Evolutionary conservation across 2,329 filamentous ascomycete species (phyloP).

Genomic region (Trichophyton benhamiae): DNA sequence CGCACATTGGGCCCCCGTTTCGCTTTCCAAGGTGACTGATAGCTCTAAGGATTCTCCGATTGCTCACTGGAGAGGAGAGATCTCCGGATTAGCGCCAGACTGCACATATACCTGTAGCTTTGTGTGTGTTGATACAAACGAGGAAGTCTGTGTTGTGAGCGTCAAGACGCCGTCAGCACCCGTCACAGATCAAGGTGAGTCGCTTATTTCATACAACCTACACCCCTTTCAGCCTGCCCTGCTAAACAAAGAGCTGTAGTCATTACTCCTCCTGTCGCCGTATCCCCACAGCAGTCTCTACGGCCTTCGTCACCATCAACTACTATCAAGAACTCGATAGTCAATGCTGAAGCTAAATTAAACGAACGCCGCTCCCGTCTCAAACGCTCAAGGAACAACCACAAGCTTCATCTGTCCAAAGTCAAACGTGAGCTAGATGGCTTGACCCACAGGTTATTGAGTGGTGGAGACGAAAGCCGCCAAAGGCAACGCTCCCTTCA

Average conservation of each 20-base stretch:
- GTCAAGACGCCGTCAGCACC: conserved; percentile 50
- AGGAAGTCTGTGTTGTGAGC: conserved; percentile 48
- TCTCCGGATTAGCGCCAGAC: conserved; percentile 52
- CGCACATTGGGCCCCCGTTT: conserved; percentile 51
- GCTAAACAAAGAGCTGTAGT: conserved; percentile 12
- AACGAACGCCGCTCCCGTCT: conserved; percentile 47
- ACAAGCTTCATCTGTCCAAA: conserved; percentile 45
- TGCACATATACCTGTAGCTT: conserved; percentile 55
- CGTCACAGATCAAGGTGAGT: conserved; percentile 45
- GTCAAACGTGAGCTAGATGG: conserved; percentile 51
- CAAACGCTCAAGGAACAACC: conserved; percentile 49
- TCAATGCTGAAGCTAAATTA: conserved; percentile 48
- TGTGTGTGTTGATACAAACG: conserved; percentile 43
- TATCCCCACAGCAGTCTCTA: conserved; percentile 45
- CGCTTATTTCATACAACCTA: not conserved
- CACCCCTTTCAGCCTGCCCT: not conserved
- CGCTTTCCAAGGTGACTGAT: conserved; percentile 38
- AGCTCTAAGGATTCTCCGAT: conserved; percentile 33
- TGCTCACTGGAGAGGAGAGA: conserved; percentile 47
- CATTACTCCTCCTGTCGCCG: conserved; percentile 26
- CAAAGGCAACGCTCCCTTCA: conserved; percentile 51
- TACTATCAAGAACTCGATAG: conserved; percentile 53
- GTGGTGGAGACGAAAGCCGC: conserved; percentile 49
- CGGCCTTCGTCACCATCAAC: conserved; percentile 53
- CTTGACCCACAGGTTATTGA: conserved; percentile 45